These are phyloP conservation scores for Solanum pennellii DNA, from an alignment of 257 asterid genomes.

Conservation along the genomic window DNA sequence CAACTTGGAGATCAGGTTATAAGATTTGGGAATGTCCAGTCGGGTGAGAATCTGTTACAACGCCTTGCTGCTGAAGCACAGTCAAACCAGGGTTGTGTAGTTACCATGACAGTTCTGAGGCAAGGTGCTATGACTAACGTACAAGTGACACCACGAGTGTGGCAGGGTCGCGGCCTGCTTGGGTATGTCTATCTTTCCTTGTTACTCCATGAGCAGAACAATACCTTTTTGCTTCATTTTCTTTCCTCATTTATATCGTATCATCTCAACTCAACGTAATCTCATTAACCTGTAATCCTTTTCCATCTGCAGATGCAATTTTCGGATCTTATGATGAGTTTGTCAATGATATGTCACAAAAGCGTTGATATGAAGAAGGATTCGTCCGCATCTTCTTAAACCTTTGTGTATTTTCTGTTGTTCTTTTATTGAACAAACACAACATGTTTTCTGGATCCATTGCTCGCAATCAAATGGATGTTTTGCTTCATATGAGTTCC, in stretches of 20 bases:
- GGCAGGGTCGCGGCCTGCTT: slow-evolving; percentile 87
- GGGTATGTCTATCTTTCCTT: slow-evolving; percentile 37
- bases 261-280: not conserved
- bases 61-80: slow-evolving; percentile 78
- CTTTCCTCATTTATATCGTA: not conserved
- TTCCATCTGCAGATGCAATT: slow-evolving; percentile 15
- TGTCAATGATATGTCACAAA: not conserved
- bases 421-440: not conserved
- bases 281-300: not conserved
- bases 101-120: slow-evolving; percentile 62
- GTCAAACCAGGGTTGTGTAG: slow-evolving; percentile 39
- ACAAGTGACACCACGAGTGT: slow-evolving; percentile 66
- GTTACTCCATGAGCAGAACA: not conserved
- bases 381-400: not conserved
- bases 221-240: not conserved
- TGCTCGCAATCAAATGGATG: not conserved
- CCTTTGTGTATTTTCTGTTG: not conserved
- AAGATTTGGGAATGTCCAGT: slow-evolving; percentile 73
- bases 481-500: not conserved
- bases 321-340: slow-evolving; percentile 12
- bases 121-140: slow-evolving; percentile 52
- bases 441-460: not conserved
- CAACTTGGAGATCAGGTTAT: slow-evolving; percentile 94
- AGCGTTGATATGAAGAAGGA: not conserved
- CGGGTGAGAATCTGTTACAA: slow-evolving; percentile 55